Base-by-base conservation (phyloP, 2,329 filamentous ascomycete genomes). In the Colletotrichum neosansevieriae region DNA sequence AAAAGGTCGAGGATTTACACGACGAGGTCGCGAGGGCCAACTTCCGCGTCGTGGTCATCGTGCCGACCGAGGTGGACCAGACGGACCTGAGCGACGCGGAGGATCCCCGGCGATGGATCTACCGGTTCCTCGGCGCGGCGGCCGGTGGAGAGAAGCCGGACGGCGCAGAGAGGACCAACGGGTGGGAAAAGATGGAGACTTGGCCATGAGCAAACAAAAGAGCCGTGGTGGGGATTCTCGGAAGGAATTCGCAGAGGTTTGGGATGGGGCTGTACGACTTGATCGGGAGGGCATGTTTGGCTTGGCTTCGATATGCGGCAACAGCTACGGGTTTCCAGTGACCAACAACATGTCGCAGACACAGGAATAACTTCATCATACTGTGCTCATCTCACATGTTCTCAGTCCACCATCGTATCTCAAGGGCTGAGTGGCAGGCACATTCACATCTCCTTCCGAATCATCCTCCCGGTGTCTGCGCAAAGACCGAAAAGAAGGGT, bases 41-140 rank as follows among this genome's bases (percentile, higher is more conserved):
- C 77, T 97, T 97, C 76, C 84, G 94, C 29, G 91, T 97, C 3
- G 89, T 94, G n/a, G 88, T 96, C 49, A 91, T 97, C 72, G 87
- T 90, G 69, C 93, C 94, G 0, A 87, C 92, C 9, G 89, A 92
- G 76, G 90, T 97, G 19, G 94, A 97, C 76, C 84, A 86, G 74
- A 83, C 92, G 15, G 92, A 96, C 76, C 79, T 97, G 60, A 89
- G 86, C 64, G 87, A 93, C 75, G 88, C 90, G 1, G 85, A 85
- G 53, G 86, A 87, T 69, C 84, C 85, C 12, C 83, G 85, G 71
- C 84, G 94, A 74, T 92, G 89, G 83, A 81, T 87, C 68, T 95
- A 94, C 80, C 89, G 84, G 29, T 87, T 89, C 72, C 82, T 86
- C 6, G 80, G 78, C 3, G 69, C 54, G 4, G 80, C 79, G 36